Evolutionary conservation across 23 red algal genomes (phyloP).

Genomic region (Gracilaria gracilis): DNA sequence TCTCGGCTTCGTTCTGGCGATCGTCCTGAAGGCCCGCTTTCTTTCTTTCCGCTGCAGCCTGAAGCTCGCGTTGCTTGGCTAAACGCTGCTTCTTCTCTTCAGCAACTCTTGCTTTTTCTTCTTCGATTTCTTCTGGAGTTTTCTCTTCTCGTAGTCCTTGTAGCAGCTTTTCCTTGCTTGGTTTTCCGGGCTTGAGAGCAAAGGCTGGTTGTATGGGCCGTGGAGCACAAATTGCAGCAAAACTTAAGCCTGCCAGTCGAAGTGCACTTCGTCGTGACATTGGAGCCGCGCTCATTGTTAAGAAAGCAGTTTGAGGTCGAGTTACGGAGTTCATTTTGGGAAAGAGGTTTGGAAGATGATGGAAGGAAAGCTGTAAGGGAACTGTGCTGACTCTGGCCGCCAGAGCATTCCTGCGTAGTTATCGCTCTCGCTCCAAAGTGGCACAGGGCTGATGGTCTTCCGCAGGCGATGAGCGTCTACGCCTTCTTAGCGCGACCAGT

Average conservation of each 20-base stretch:
- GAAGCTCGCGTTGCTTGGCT: slow-evolving; percentile 61
- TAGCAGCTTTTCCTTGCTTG: slow-evolving; percentile 57
- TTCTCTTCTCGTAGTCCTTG: slow-evolving; percentile 63
- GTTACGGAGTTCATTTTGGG: neutral
- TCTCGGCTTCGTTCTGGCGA: slow-evolving; percentile 25
- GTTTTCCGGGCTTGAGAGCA: slow-evolving; percentile 65
- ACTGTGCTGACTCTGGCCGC: neutral
- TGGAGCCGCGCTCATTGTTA: slow-evolving; percentile 39
- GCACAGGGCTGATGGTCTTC: too few species aligned
- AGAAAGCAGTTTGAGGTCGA: neutral
- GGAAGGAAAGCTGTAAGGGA: neutral
- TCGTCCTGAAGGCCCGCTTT: slow-evolving; percentile 40
- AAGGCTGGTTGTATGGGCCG: slow-evolving; percentile 12
- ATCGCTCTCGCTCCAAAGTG: neutral
- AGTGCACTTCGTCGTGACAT: slow-evolving; percentile 51
- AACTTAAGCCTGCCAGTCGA: slow-evolving; percentile 46
- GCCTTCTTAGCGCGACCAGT: too few species aligned
- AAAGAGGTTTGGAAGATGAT: neutral
- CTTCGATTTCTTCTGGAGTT: slow-evolving; percentile 62
- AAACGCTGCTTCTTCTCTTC: slow-evolving; percentile 45
- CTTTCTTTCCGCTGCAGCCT: slow-evolving; percentile 52
- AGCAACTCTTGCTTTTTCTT: slow-evolving; percentile 45
- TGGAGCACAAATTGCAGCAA: slow-evolving; percentile 49
- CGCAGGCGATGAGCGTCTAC: too few species aligned
- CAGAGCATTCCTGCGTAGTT: neutral